Conservation (phyloP, 2,329 filamentous ascomycete species). For the Colletotrichum simmondsii region DNA sequence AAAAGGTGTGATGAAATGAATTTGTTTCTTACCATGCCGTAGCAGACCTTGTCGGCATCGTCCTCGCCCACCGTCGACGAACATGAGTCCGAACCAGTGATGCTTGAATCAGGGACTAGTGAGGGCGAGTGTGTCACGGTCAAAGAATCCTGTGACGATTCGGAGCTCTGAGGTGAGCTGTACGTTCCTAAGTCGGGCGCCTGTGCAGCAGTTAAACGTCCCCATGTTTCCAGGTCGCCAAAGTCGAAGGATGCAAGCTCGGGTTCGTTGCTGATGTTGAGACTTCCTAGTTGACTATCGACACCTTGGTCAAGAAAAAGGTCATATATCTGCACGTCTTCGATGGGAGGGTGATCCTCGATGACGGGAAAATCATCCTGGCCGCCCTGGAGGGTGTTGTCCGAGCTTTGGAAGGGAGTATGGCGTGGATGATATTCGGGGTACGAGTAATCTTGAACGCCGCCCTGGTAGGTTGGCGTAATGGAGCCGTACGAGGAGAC, state of each 20-base stretch:
- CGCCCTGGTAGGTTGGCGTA: constrained; percentile 25
- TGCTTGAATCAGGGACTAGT: constrained; percentile 5
- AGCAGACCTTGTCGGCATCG: constrained; percentile 38
- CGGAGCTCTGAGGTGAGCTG: not conserved
- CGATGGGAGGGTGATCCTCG: not conserved
- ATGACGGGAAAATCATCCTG: not conserved
- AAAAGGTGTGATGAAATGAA: not conserved
- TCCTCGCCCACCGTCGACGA: constrained; percentile 18
- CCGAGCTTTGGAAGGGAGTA: not conserved
- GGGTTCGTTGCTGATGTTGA: not conserved
- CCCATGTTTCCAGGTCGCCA: constrained; percentile 1
- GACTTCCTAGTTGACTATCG: not conserved
- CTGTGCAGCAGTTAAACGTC: not conserved
- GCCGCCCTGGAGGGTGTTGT: not conserved
- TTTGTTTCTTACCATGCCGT: constrained; percentile 40
- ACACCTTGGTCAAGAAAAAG: not conserved
- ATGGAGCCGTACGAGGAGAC: constrained; percentile 25
- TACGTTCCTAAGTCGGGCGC: not conserved
- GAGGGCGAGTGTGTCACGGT: constrained; percentile 23
- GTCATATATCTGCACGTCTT: not conserved
- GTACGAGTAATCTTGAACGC: constrained; percentile 17
- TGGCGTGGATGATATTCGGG: constrained; percentile 12
- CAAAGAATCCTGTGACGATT: constrained; percentile 15
- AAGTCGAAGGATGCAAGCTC: not conserved
- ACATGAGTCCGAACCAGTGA: constrained; percentile 18